phyloP scores from a whole-genome alignment of 768 basidiomycete species.

The Lactarius trivialis region DNA sequence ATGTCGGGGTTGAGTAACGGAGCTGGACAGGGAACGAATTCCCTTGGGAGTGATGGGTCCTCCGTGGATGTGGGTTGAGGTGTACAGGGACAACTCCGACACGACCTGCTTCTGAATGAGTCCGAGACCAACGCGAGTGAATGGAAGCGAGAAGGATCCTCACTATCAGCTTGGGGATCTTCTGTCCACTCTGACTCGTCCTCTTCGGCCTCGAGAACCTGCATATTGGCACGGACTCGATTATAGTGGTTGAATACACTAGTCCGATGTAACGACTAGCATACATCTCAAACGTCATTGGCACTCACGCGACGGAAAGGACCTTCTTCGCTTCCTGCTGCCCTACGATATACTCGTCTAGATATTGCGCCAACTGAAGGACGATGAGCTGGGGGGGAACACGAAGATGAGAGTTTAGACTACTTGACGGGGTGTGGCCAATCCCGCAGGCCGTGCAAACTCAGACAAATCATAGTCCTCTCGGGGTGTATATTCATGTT shows the following conservation, averaged over 20 bases:
- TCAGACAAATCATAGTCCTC: constrained; percentile 11
- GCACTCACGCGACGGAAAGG: constrained; percentile 83
- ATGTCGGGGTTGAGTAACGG: constrained; percentile 46
- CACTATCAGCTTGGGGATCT: constrained; percentile 28
- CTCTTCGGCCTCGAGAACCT: constrained; percentile 39
- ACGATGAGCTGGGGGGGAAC: background rate
- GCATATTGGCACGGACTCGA: constrained; percentile 68
- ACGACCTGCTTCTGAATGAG: constrained; percentile 3
- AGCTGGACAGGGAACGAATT: constrained; percentile 31
- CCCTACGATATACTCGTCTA: constrained; percentile 86
- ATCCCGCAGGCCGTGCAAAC: constrained; percentile 13
- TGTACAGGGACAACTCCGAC: constrained; percentile 46
- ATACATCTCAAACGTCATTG: background rate
- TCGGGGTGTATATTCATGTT: constrained; percentile 19
- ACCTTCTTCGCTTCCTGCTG: constrained; percentile 92
- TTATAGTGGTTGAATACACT: constrained; percentile 96
- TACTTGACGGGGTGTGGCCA: constrained; percentile 50
- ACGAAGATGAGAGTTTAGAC: background rate
- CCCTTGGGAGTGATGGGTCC: constrained; percentile 11
- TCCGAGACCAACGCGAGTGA: background rate
- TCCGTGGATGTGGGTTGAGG: constrained; percentile 51
- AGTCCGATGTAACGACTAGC: background rate
- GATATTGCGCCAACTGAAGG: constrained; percentile 68
- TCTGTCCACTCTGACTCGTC: constrained; percentile 29
- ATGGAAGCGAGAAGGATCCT: constrained; percentile 13